Evolutionary conservation across 2,329 filamentous ascomycete genomes (phyloP), one percentile per base, ranked within the genome.

Genomic region (Fusarium palustre): DNA sequence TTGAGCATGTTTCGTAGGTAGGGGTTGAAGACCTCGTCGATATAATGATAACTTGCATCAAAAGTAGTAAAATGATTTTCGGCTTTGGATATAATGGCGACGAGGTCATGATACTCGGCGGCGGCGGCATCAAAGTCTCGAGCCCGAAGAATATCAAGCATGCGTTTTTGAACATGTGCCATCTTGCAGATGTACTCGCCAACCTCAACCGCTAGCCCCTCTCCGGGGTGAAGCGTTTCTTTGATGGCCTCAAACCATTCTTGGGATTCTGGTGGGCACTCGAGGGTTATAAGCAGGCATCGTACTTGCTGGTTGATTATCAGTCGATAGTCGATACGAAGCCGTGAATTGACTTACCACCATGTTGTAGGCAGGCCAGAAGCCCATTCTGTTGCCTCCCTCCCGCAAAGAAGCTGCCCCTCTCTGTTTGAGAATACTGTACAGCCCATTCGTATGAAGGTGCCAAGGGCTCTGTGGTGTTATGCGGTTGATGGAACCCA

Each of bases 311-410:
- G 46, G 13, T 22, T 11, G 16, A 7, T 18, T n/a, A 55, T 77
- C 38, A 74, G 61, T 28, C 36, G 24, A n/a, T 5, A 45, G 24
- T n/a, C 31, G 24, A n/a, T 7, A 11, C 28, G 16, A 13, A 9
- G 12, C 11, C 18, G 15, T 16, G 6, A n/a, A 10, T 22, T 10
- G 18, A 76, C 78, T 24, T 66, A 81, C 80, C 46, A 82, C 73
- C 66, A 82, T 76, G 58, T 76, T 81, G 38, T 74, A 81, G 24
- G 78, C 75, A 12, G 78, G 74, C 80, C 80, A 82, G 58, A 82
- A 82, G 3, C 76, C 74, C 16, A 67, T 66, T 7, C 80, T 76
- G 7, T 75, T 76, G 3, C 41, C 49, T 2, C 9, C n/a, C 3
- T 63, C 75, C 39, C 61, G 59, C 12, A 82, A 59, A 33, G 67